Evolutionary conservation across 1,139 yeast species (phyloP).

Genomic region (Sugiyamaella japonica): DNA sequence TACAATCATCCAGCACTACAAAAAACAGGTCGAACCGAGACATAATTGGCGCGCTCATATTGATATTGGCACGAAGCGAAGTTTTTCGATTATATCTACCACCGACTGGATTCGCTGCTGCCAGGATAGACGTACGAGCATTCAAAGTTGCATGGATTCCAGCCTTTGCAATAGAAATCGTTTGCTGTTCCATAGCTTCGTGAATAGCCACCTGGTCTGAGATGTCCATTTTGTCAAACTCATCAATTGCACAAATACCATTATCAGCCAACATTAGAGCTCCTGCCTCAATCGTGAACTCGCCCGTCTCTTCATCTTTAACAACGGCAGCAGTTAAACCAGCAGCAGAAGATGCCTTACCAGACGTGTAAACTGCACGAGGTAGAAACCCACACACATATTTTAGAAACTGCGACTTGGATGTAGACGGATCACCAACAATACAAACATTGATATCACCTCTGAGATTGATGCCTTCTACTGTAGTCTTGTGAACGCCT

Average conservation of each 20-base stretch:
- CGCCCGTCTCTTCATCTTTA: slow-evolving; percentile 96
- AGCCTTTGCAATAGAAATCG: slow-evolving; percentile 96
- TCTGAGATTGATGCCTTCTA: slow-evolving; percentile 92
- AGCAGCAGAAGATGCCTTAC: slow-evolving; percentile 98
- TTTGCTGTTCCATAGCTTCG: slow-evolving; percentile 99
- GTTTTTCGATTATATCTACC: slow-evolving; percentile 90
- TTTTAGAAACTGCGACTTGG: slow-evolving; percentile 93
- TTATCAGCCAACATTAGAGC: slow-evolving; percentile 98
- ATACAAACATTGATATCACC: slow-evolving; percentile 97
- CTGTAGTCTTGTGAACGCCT: slow-evolving; percentile 93
- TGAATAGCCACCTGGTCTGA: slow-evolving; percentile 97
- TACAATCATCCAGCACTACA: slow-evolving; percentile 92
- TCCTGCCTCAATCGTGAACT: slow-evolving; percentile 97
- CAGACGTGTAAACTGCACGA: slow-evolving; percentile 94
- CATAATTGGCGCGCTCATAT: slow-evolving; percentile 99
- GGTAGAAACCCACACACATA: slow-evolving; percentile 92
- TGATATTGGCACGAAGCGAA: slow-evolving; percentile 81
- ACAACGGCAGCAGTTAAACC: slow-evolving; percentile 99
- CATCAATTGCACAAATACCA: slow-evolving; percentile 98
- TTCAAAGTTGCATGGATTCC: slow-evolving; percentile 97
- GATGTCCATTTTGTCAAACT: slow-evolving; percentile 96
- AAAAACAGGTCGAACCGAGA: slow-evolving; percentile 95
- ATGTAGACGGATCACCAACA: slow-evolving; percentile 98
- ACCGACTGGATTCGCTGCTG: slow-evolving; percentile 97
- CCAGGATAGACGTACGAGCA: slow-evolving; percentile 92